Evolutionary conservation across 441 rosid species (phyloP), one percentile per base, ranked within the genome.

Genomic region (Bocquillonia castaneifolia): DNA sequence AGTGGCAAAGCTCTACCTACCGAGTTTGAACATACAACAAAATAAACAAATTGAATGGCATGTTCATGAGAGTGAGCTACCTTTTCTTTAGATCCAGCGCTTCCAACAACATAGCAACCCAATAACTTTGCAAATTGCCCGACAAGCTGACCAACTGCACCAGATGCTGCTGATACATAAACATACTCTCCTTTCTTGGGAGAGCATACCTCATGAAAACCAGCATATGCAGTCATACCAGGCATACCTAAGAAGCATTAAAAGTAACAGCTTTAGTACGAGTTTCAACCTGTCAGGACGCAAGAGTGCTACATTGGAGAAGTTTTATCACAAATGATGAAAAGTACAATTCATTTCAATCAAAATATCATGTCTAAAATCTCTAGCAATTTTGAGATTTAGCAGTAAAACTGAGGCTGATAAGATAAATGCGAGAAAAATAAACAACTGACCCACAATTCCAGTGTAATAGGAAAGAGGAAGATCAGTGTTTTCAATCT

Each of bases 111-210:
- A 67, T 84, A 81, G 78, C 98, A 92, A 29, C 97, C 97, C 5
- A 76, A 79, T 69, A 86, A 74, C 79, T 90, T 88, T 42, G 98
- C 97, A 0, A 92, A 80, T 76, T 92, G 98, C 34, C 98, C 98
- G 25, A 88, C 96, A 66, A 92, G 85, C 73, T 92, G 96, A 37
- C 97, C 96, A 10, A 92, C 90, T 3, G 96, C 97, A 59, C 97
- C 92, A 0, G 95, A 86, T 54, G 97, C 98, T 1, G 96, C 92
- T 58, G 98, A 92, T 63, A 90, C 78, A 60, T 84, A 89, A 54
- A 88, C 86, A 47, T 53, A 66, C 1, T 90, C 97, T 32, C 93
- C 97, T 64, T 82, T 77, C 73, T 74, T 86, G 2, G 97, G 98
- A 63, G 84, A 67, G 52, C 98, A 90, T 13, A 90, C 72, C 80